phyloP scores from a whole-genome alignment of 768 basidiomycete genomes.

The Hygrophorus pudorinus region DNA sequence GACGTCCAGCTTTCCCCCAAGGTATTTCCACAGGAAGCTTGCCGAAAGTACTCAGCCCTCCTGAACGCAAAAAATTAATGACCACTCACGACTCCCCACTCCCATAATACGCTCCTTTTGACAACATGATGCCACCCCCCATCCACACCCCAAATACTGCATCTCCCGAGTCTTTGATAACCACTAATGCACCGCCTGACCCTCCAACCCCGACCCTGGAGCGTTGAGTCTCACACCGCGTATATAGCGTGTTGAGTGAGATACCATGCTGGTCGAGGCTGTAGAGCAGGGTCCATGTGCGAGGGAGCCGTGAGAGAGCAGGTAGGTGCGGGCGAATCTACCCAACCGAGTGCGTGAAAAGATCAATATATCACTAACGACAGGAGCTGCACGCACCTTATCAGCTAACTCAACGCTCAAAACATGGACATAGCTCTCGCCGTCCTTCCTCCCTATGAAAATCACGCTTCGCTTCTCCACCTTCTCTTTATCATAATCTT shows the following conservation, averaged over 20 bases:
- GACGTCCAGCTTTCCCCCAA: slow-evolving; percentile 17
- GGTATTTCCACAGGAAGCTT: slow-evolving; percentile 73
- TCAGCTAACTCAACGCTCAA: slow-evolving; percentile 46
- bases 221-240: slow-evolving; percentile 40
- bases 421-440: slow-evolving; percentile 39
- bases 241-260: slow-evolving; percentile 81
- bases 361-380: background rate
- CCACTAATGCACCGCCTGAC: slow-evolving; percentile 43
- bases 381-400: slow-evolving; percentile 32
- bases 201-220: slow-evolving; percentile 18
- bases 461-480: slow-evolving; percentile 1
- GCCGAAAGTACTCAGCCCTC: background rate
- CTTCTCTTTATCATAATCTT: slow-evolving; percentile 32
- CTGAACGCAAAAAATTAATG: background rate
- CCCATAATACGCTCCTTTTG: slow-evolving; percentile 69
- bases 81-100: slow-evolving; percentile 73
- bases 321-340: slow-evolving; percentile 69
- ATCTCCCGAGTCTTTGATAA: slow-evolving; percentile 54
- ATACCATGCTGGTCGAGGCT: slow-evolving; percentile 95
- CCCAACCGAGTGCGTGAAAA: background rate
- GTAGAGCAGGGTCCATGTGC: slow-evolving; percentile 72
- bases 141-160: slow-evolving; percentile 76
- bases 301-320: slow-evolving; percentile 59
- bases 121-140: slow-evolving; percentile 56
- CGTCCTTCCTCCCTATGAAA: slow-evolving; percentile 19